Evolutionary conservation across 169 alveolate species (phyloP).

Genomic region (Theileria equi): DNA sequence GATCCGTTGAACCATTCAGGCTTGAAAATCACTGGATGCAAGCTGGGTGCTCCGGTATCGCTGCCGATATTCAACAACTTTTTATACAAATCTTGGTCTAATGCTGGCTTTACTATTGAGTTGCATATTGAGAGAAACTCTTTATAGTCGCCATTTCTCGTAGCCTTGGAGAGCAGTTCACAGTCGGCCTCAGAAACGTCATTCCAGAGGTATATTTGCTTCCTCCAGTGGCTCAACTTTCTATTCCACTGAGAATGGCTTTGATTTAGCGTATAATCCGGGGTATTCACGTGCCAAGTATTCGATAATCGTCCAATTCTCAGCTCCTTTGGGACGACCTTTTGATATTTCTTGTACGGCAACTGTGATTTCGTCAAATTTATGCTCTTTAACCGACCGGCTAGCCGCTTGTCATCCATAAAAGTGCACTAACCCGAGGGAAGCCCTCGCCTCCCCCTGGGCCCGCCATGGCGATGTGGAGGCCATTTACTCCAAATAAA

Average conservation of each 20-base stretch:
- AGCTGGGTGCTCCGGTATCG: neutral
- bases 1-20: constrained; percentile 63
- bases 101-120: constrained; percentile 13
- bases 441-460: no score
- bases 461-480: no score
- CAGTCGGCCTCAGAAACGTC: constrained; percentile 46
- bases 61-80: constrained; percentile 23
- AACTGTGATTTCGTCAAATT: constrained; percentile 68
- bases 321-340: constrained; percentile 64
- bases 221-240: constrained; percentile 71
- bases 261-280: constrained; percentile 54
- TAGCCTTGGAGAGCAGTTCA: constrained; percentile 38
- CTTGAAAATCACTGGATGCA: constrained; percentile 36
- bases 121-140: constrained; percentile 59
- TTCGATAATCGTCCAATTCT: constrained; percentile 51
- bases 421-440: neutral
- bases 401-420: constrained; percentile 2
- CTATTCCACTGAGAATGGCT: constrained; percentile 73
- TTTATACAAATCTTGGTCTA: constrained; percentile 18
- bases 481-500: no score
- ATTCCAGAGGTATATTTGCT: constrained; percentile 68
- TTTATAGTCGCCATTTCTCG: constrained; percentile 51
- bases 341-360: constrained; percentile 64
- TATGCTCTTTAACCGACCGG: constrained; percentile 62
- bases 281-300: constrained; percentile 73